Evolutionary conservation across 2,329 filamentous ascomycete genomes (phyloP), one percentile per base, ranked within the genome.

Genomic region (Aspergillus eucalypticola): DNA sequence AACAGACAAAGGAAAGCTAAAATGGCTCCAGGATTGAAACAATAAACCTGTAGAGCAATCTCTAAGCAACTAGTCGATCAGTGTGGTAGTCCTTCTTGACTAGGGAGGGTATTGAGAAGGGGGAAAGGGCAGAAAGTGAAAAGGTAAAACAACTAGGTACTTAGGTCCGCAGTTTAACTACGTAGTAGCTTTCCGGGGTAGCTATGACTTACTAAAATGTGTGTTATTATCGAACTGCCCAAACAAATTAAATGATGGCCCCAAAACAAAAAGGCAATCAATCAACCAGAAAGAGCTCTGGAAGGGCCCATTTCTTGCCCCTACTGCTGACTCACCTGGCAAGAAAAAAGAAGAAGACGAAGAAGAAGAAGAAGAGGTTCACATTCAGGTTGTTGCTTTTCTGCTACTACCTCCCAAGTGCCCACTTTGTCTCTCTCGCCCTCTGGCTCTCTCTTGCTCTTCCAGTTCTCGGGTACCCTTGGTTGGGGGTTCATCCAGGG

Each of bases 1-100:
- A 58, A 53, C 56, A 67, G 69, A 74, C 70, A 75, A 76, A 75
- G 72, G 60, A 70, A 72, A 61, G 66, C 64, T 65, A 65, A 71
- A 66, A 67, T 23, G 25, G 25, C 46, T 67, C 50, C 55, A 63
- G 54, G 35, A 54, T 58, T 49, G 46, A 54, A 52, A 55, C 55
- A 56, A 60, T 60, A 60, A 35, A 56, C 59, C 54, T 55, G 46
- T 49, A 27, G 32, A 27, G 46, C 46, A 32, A 29, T 27, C 46
- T 29, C 46, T 44, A 11, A 10, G 32, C 32, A 35, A 35, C 32
- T 35, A 35, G 32, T 35, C 11, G 32, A 35, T 15, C 15, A 35
- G 32, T 27, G n/a, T 44, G 39, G 39, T 17, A 19, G 39, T 2
- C 11, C 0, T 11, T 13, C 32, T 35, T 35, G 5, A 35, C 32